These are phyloP conservation scores for Neurospora sp. DNA, from an alignment of 495 filamentous ascomycete species.

Conservation along the genomic window DNA sequence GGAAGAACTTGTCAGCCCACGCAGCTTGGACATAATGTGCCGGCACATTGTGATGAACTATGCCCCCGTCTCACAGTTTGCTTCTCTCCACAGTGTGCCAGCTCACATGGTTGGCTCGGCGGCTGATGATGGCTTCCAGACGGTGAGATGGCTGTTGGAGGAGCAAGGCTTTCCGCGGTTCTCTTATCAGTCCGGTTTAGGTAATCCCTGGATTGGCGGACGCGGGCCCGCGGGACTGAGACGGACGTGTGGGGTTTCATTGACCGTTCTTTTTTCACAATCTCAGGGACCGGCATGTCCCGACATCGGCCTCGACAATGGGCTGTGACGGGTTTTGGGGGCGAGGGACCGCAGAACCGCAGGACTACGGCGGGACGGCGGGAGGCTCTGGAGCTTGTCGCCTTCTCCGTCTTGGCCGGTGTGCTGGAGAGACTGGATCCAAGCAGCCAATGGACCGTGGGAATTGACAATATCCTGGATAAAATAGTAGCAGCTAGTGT, in stretches of 20 bases:
- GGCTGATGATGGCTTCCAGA: not conserved
- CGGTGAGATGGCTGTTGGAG: not conserved
- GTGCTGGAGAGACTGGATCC: not conserved
- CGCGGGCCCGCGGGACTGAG: slow-evolving; percentile 2
- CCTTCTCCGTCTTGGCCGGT: not conserved
- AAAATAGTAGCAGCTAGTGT: not conserved
- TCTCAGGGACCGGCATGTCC: slow-evolving; percentile 5
- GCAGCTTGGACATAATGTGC: not conserved
- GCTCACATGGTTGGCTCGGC: not conserved
- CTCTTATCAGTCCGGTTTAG: slow-evolving; percentile 25
- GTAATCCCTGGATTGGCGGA: slow-evolving; percentile 10
- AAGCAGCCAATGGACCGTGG: not conserved
- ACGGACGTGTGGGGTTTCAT: not conserved
- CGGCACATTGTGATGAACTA: not conserved
- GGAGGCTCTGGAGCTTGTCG: not conserved
- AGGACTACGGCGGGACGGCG: not conserved
- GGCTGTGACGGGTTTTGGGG: not conserved
- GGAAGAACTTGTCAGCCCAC: not conserved
- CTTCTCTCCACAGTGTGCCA: not conserved
- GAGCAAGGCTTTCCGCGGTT: not conserved
- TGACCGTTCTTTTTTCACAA: slow-evolving; percentile 6
- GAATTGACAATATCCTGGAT: not conserved
- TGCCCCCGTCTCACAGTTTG: not conserved
- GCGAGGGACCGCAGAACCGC: not conserved
- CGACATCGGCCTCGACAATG: slow-evolving; percentile 16